A percentile compares a stretch with the other conserved stretches of the same genome.
phyloP scores from a whole-genome alignment of 176 grass and related monocot species.

The Leersia perrieri region DNA sequence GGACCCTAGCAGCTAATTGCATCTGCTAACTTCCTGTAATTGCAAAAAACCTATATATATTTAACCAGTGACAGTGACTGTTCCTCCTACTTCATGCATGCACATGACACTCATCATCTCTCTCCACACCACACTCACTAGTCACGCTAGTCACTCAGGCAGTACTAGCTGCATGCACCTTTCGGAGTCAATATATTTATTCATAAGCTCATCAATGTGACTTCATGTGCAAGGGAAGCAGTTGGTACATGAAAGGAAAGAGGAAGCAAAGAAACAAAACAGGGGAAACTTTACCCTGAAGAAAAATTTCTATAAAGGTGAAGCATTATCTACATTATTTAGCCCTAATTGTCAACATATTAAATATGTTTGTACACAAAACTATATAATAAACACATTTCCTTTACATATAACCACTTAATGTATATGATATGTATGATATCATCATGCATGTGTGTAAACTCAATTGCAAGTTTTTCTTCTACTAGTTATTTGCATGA shows the following conservation, averaged over 20 bases:
- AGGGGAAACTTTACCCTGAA: slow-evolving; percentile 44
- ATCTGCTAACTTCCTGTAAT: slow-evolving; percentile 38
- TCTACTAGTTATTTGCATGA: slow-evolving; percentile 43
- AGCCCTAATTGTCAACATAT: neutral
- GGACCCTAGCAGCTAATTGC: slow-evolving; percentile 14
- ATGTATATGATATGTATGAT: neutral
- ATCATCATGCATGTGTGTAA: neutral
- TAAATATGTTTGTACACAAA: neutral
- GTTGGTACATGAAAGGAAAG: slow-evolving; percentile 63
- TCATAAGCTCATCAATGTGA: slow-evolving; percentile 60
- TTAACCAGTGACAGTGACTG: slow-evolving; percentile 46
- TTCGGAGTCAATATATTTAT: slow-evolving; percentile 36
- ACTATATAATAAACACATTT: neutral
- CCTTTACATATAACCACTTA: neutral
- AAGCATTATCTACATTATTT: slow-evolving; percentile 8
- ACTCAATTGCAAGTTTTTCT: slow-evolving; percentile 4
- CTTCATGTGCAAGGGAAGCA: slow-evolving; percentile 68
- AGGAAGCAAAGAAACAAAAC: slow-evolving; percentile 57
- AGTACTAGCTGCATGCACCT: slow-evolving; percentile 22
- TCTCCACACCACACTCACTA: neutral
- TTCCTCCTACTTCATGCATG: slow-evolving; percentile 46
- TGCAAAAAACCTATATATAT: slow-evolving; percentile 36
- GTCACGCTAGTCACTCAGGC: neutral
- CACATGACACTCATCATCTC: slow-evolving; percentile 32
- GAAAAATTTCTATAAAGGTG: slow-evolving; percentile 37